Evolutionary conservation across 345 rosid genomes (phyloP).

Genomic region (Populus deltoides): DNA sequence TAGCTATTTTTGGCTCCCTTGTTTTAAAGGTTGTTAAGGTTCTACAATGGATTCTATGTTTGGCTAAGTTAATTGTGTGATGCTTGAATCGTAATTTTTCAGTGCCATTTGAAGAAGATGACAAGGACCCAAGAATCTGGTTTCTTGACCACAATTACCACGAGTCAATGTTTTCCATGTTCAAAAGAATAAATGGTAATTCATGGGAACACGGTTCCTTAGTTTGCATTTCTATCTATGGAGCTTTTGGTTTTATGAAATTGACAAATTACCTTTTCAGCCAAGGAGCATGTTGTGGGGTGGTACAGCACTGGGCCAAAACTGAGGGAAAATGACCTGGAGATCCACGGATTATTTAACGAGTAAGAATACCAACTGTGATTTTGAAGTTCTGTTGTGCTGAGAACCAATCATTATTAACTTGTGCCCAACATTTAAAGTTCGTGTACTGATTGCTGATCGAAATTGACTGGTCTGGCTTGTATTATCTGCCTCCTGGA

Average conservation of each 20-base stretch:
- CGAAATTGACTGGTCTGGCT: no score
- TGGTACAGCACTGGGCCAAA: constrained; percentile 95
- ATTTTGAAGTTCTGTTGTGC: no score
- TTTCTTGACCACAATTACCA: constrained; percentile 96
- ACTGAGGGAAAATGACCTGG: constrained; percentile 75
- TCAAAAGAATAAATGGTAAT: constrained; percentile 88
- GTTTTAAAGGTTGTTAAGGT: not conserved
- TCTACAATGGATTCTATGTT: not conserved
- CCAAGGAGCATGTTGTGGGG: constrained; percentile 92
- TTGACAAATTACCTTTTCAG: constrained; percentile 24
- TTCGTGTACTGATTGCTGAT: no score
- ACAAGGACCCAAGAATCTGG: constrained; percentile 84
- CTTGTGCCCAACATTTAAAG: no score
- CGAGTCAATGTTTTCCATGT: constrained; percentile 92
- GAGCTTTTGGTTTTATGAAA: no score
- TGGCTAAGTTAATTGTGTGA: not conserved
- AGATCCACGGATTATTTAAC: constrained; percentile 68
- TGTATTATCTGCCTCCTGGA: no score
- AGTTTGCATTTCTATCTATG: no score
- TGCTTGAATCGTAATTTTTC: constrained; percentile 7
- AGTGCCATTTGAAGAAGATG: constrained; percentile 98
- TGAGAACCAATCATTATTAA: no score
- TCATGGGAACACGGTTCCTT: no score
- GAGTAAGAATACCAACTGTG: constrained; percentile 37
- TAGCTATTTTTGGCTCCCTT: not conserved